Evolutionary conservation across 148 eudicot species (phyloP).

Genomic region (Vaccinium macrocarpon): DNA sequence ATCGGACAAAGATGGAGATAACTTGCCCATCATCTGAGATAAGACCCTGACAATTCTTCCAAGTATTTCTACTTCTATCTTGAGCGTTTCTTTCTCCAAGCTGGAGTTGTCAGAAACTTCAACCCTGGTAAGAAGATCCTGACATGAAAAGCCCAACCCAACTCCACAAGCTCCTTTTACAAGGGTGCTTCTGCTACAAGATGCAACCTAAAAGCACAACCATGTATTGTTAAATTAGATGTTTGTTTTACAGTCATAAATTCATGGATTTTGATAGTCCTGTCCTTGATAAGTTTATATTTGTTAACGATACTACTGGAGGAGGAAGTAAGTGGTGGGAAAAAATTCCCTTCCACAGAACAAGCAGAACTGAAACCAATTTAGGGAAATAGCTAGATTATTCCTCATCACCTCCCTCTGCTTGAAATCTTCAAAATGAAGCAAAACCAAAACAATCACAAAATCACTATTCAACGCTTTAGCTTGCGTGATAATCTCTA

Average conservation of each 20-base stretch:
- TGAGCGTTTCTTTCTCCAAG: conserved; percentile 37
- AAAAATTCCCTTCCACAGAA: background rate
- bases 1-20: conserved; percentile 39
- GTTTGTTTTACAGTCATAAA: background rate
- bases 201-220: conserved; percentile 59
- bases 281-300: background rate
- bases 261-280: background rate
- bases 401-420: background rate
- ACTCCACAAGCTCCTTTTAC: conserved; percentile 95
- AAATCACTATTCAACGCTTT: background rate
- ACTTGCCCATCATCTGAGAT: conserved; percentile 49
- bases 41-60: conserved; percentile 58
- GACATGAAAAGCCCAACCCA: conserved; percentile 86
- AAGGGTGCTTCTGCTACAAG: conserved; percentile 59
- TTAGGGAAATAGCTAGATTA: background rate
- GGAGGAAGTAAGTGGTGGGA: background rate
- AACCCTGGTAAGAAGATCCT: conserved; percentile 66
- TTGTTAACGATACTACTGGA: background rate
- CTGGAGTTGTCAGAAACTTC: conserved; percentile 31
- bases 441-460: background rate
- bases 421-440: background rate
- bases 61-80: conserved; percentile 42
- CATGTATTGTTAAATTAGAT: background rate
- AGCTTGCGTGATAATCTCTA: background rate
- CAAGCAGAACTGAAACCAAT: background rate